These are phyloP conservation scores for Fomitopsis palustris DNA, from an alignment of 1,284 basidiomycete species.

Conservation along the genomic window DNA sequence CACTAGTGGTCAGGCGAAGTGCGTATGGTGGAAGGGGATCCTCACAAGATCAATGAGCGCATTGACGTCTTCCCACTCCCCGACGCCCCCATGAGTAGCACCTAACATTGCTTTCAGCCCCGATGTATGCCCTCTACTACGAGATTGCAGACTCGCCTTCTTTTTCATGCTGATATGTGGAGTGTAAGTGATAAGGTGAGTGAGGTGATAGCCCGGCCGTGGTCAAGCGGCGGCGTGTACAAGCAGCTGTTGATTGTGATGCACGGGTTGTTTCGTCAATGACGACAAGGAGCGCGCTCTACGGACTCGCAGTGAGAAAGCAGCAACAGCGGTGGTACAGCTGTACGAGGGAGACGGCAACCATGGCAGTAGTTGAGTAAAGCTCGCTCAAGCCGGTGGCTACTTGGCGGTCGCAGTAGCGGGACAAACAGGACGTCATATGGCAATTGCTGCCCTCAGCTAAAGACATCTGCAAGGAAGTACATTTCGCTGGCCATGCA, in stretches of 20 bases:
- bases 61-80: constrained; percentile 94
- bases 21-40: constrained; percentile 8
- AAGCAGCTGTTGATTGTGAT: neutral
- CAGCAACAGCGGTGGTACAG: neutral
- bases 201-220: neutral
- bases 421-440: neutral
- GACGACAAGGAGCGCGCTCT: neutral
- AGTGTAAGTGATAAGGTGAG: neutral
- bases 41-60: constrained; percentile 98
- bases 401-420: neutral
- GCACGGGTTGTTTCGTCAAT: neutral
- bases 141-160: constrained; percentile 17
- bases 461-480: neutral
- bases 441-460: neutral
- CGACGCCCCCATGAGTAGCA: constrained; percentile 93
- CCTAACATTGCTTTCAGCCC: constrained; percentile 39
- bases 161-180: constrained; percentile 27
- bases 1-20: neutral
- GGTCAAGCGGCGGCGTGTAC: neutral
- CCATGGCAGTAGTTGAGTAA: constrained; percentile 1
- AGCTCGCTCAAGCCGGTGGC: neutral
- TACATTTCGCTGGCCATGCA: constrained; percentile 5
- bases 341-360: neutral
- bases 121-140: neutral
- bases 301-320: neutral